phyloP scores from a whole-genome alignment of 805 yeast species.

The Kodamaea fukazawae region DNA sequence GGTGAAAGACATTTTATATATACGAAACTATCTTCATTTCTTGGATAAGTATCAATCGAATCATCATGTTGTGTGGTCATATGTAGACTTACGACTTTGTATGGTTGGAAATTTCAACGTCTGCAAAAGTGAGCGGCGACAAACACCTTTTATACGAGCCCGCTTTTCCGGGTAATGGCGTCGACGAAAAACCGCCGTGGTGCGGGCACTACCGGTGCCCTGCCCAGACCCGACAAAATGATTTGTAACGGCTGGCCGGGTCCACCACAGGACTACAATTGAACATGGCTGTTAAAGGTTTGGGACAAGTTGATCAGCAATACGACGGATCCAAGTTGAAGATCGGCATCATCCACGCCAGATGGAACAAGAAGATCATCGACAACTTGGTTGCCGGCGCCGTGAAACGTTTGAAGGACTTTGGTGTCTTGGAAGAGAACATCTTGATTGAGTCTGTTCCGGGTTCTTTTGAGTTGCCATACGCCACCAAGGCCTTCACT shows the following conservation, averaged over 20 bases:
- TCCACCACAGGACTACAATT: no score
- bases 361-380: conserved; percentile 86
- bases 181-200: background rate
- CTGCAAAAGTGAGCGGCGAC: background rate
- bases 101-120: background rate
- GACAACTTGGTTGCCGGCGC: conserved; percentile 81
- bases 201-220: background rate
- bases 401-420: conserved; percentile 49
- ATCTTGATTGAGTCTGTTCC: conserved; percentile 86
- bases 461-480: conserved; percentile 93
- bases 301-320: conserved; percentile 66
- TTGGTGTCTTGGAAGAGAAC: conserved; percentile 75
- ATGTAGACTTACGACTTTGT: background rate
- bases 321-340: conserved; percentile 69
- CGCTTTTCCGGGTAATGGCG: conserved; percentile 2
- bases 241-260: background rate
- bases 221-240: background rate
- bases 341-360: conserved; percentile 89
- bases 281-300: conserved; percentile 75
- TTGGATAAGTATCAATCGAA: conserved; percentile 11
- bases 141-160: background rate
- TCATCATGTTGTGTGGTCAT: conserved; percentile 3
- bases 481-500: conserved; percentile 58
- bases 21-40: conserved; percentile 8
- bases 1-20: conserved; percentile 71